Percentiles rank a stretch among this genome's conserved stretches.
Evolutionary conservation across 1,284 basidiomycete species (phyloP).

Genomic region (Papiliotrema fonsecae): DNA sequence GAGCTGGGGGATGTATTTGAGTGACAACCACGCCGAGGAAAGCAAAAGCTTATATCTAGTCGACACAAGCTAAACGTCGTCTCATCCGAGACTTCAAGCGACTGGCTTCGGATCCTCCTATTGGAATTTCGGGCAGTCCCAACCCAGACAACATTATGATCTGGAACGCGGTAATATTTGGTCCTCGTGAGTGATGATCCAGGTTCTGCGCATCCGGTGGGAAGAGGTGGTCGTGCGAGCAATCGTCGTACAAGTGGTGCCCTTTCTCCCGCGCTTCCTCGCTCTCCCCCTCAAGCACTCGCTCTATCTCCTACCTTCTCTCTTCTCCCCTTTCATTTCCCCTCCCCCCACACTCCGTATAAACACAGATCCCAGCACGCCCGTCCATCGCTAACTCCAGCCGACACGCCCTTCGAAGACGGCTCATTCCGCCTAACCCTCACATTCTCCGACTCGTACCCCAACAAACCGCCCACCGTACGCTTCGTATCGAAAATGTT

Average conservation of each 20-base stretch:
- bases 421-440: constrained; percentile 95
- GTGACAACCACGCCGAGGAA: too few species aligned
- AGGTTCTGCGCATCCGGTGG: constrained; percentile 1
- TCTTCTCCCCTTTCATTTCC: too few species aligned
- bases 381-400: constrained; percentile 49
- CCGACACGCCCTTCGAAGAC: constrained; percentile 97
- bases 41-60: background rate
- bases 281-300: too few species aligned
- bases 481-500: constrained; percentile 98
- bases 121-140: constrained; percentile 92
- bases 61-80: constrained; percentile 76
- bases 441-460: constrained; percentile 95
- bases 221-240: too few species aligned
- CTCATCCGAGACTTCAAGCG: constrained; percentile 96
- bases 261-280: background rate
- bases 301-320: too few species aligned
- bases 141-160: constrained; percentile 98
- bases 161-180: constrained; percentile 99
- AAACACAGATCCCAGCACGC: too few species aligned
- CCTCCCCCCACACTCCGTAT: too few species aligned
- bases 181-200: constrained; percentile 65
- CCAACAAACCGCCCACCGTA: constrained; percentile 95
- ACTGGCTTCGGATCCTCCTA: constrained; percentile 86
- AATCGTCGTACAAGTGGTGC: constrained; percentile 5
- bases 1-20: too few species aligned